phyloP scores from a whole-genome alignment of 1,284 basidiomycete genomes.

The Lignosus rhinocerotis region DNA sequence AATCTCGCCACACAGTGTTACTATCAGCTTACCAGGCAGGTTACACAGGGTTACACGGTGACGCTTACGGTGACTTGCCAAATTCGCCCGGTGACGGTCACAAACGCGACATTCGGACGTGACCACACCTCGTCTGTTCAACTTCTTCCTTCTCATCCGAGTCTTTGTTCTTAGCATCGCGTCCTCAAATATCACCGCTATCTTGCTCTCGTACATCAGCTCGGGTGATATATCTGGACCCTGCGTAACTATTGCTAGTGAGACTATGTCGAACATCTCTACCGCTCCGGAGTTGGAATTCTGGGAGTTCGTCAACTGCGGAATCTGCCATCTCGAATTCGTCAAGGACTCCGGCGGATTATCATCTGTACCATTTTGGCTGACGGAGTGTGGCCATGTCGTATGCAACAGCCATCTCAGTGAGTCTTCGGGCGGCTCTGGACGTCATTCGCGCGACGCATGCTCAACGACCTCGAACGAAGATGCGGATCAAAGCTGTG shows the following conservation, averaged over 20 bases:
- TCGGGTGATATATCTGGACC: not conserved
- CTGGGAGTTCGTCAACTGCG: constrained; percentile 77
- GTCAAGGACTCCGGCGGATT: constrained; percentile 45
- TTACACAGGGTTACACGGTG: too few species aligned
- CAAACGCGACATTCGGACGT: not conserved
- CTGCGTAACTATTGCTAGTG: not conserved
- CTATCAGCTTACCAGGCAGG: too few species aligned
- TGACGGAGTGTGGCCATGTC: constrained; percentile 82
- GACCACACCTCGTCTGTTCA: not conserved
- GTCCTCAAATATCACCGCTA: not conserved
- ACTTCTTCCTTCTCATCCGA: too few species aligned
- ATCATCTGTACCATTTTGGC: constrained; percentile 73
- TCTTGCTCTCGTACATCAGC: not conserved
- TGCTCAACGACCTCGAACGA: not conserved
- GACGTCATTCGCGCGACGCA: not conserved
- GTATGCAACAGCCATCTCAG: constrained; percentile 81
- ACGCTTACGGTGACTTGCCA: not conserved
- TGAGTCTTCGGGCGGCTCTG: constrained; percentile 37
- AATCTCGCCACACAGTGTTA: not conserved
- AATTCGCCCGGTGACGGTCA: not conserved
- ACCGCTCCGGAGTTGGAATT: constrained; percentile 49
- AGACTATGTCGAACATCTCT: constrained; percentile 22
- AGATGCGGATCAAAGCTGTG: constrained; percentile 74
- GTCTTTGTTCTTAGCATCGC: not conserved
- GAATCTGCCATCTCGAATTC: constrained; percentile 67